A percentile compares a stretch with the other conserved stretches of the same genome.
These are phyloP conservation scores for Lyophyllum shimeji DNA, from an alignment of 768 basidiomycete genomes.

Conservation along the genomic window DNA sequence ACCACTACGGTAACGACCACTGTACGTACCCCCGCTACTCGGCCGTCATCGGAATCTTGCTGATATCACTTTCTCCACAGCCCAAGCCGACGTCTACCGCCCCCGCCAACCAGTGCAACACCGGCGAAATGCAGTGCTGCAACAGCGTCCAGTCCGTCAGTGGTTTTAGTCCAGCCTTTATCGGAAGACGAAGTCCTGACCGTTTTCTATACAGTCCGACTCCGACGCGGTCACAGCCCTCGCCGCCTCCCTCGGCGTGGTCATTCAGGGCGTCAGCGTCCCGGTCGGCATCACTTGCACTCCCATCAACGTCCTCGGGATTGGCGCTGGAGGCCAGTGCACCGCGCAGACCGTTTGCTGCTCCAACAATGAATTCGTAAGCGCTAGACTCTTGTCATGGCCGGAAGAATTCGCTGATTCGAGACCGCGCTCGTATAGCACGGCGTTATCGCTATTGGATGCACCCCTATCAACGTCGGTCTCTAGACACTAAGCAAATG, in stretches of 20 bases:
- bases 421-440: no score
- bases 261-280: neutral
- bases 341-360: conserved; percentile 26
- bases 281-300: conserved; percentile 11
- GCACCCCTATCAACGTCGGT: conserved; percentile 20
- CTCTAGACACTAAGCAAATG: no score
- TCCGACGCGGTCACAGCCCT: neutral
- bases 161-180: no score
- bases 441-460: conserved; percentile 28
- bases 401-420: no score
- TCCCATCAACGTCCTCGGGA: conserved; percentile 15
- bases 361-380: conserved; percentile 24
- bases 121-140: conserved; percentile 19
- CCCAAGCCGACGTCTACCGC: neutral
- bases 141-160: conserved; percentile 10
- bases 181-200: neutral
- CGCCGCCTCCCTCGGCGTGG: neutral
- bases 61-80: no score
- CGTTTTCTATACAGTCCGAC: neutral
- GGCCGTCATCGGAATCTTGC: neutral
- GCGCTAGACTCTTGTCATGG: no score
- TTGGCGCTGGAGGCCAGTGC: conserved; percentile 20
- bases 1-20: neutral
- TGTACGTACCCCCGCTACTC: neutral
- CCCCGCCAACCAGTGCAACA: neutral